These are phyloP conservation scores for Kazachstania sp. DNA, from an alignment of 1,139 yeast species.

Conservation along the genomic window DNA sequence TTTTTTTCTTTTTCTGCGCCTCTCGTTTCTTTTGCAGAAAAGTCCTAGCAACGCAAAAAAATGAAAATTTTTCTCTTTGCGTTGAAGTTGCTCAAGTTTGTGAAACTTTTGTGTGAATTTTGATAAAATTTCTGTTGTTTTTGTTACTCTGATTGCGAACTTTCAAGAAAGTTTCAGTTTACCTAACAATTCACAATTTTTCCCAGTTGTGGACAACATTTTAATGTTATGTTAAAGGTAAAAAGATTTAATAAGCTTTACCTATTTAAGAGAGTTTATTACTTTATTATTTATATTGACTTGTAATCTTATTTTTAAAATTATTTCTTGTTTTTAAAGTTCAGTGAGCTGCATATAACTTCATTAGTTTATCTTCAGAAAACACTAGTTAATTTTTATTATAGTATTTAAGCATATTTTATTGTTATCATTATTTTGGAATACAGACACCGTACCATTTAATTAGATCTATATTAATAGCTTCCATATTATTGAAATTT, in stretches of 20 bases:
- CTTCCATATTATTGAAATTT: conserved; percentile 4
- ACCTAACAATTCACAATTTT: not conserved
- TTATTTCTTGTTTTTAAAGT: conserved; percentile 2
- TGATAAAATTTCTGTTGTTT: too few species aligned
- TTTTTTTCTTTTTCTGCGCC: not conserved
- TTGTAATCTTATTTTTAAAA: not conserved
- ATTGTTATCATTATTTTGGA: conserved; percentile 1
- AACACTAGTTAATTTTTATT: not conserved
- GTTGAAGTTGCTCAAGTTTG: not conserved
- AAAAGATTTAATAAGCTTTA: too few species aligned
- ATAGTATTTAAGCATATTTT: conserved; percentile 5
- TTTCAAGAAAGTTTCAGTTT: not conserved
- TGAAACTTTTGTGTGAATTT: not conserved
- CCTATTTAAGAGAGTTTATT: too few species aligned
- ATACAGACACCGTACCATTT: not conserved
- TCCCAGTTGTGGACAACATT: too few species aligned
- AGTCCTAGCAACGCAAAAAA: not conserved
- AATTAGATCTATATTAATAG: not conserved
- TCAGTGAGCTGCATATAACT: conserved; percentile 8
- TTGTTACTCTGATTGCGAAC: not conserved
- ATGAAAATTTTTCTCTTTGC: not conserved
- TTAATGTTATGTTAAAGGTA: too few species aligned
- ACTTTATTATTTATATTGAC: not conserved
- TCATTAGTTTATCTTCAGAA: conserved; percentile 7
- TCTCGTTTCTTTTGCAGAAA: not conserved